Base-by-base conservation (phyloP, 2,329 filamentous ascomycete genomes). In the Alternaria ventricosa region DNA sequence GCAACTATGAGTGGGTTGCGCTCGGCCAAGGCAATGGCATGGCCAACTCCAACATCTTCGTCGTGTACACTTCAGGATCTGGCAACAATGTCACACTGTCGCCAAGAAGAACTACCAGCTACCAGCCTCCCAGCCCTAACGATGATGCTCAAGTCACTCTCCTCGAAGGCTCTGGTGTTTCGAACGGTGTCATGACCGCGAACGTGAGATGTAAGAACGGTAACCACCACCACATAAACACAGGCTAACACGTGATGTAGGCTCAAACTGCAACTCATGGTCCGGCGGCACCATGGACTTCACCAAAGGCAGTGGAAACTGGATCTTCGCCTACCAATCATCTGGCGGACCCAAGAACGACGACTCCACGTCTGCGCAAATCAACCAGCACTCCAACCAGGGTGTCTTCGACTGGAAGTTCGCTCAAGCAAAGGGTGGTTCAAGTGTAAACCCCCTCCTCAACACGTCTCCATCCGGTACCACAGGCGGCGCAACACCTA, bases 61-160 rank as follows among this genome's bases (percentile, higher is more conserved):
- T 89, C 46, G 80, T 88, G 6, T 89, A 89, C 69, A 82, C 85
- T n/a, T 82, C 83, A 25, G 78, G 82, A 43, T 77, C 77, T 41
- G 84, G 85, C 25, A 82, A 77, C 46, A 88, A 88, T 65, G 85
- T 89, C 13, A 89, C 87, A 0, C 67, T 89, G 9, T 88, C 87
- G 4, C 84, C 87, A 10, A 79, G 87, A 44, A 68, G 80, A 7
- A 83, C 82, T 9, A 78, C 70, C 12, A 85, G 85, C 7, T 73
- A 87, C 30, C 64, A 57, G 4, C 67, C 79, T 65, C 87, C 87
- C 3, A 64, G 72, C 15, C 74, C 81, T 57, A 82, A 84, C 64
- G 75, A 75, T 4, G 70, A 75, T 25, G 79, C 84, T 2, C 67
- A 85, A 57, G 78, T 86, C 18, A 82, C 81, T 12, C 68, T 88